Percentiles rank a stretch among this genome's conserved stretches.
Conservation (phyloP, 1,284 basidiomycete genomes). For the Trichosporon inkin region DNA sequence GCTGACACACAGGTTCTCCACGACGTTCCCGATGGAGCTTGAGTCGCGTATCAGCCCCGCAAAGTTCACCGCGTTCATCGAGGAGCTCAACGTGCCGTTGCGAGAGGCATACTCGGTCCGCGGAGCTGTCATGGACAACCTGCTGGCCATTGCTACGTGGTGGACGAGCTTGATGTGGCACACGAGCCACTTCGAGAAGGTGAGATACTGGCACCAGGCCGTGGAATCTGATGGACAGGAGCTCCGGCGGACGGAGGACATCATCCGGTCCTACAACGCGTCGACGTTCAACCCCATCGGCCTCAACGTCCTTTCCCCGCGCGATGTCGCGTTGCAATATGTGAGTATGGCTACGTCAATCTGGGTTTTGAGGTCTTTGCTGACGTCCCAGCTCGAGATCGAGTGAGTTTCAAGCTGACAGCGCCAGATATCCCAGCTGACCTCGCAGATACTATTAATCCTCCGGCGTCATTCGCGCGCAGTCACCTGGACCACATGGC, state of each 20-base stretch:
- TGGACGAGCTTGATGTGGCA: conserved; percentile 50
- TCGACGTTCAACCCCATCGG: conserved; percentile 51
- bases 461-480: neutral
- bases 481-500: neutral
- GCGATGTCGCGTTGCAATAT: conserved; percentile 53
- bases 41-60: conserved; percentile 47
- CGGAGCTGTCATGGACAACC: conserved; percentile 50
- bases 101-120: conserved; percentile 48
- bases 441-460: neutral
- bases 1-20: conserved; percentile 43
- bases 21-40: conserved; percentile 51
- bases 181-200: conserved; percentile 50
- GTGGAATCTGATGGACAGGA: conserved; percentile 34
- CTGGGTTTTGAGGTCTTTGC: neutral
- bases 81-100: conserved; percentile 48
- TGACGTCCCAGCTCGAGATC: conserved; percentile 11
- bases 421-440: neutral
- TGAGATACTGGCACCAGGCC: conserved; percentile 23
- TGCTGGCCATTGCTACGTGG: conserved; percentile 49
- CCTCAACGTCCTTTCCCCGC: conserved; percentile 52
- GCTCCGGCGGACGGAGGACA: conserved; percentile 41
- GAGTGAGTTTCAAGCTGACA: conserved; percentile 3
- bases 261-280: conserved; percentile 48
- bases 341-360: conserved; percentile 35
- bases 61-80: conserved; percentile 46